A percentile compares a stretch with the other conserved stretches of the same genome.
These are phyloP conservation scores for Lyophyllum semitale DNA, from an alignment of 768 basidiomycete species.

Conservation along the genomic window DNA sequence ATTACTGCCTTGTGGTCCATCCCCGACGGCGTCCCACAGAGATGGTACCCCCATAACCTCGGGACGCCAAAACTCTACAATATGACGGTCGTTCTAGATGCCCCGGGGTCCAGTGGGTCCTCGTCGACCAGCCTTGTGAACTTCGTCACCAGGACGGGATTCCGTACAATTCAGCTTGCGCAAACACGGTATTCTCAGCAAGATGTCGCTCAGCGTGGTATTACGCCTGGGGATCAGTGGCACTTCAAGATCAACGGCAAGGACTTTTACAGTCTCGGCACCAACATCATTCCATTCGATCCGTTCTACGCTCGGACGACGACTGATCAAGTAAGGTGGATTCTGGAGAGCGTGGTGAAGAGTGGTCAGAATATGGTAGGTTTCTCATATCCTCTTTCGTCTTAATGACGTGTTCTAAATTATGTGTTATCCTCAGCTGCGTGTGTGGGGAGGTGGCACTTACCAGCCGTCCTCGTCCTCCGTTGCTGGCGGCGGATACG, in stretches of 20 bases:
- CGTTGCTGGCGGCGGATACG: conserved; percentile 47
- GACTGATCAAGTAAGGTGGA: conserved; percentile 53
- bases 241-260: conserved; percentile 62
- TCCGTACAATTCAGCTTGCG: conserved; percentile 58
- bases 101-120: conserved; percentile 13
- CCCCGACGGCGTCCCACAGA: conserved; percentile 43
- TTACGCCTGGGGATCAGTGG: conserved; percentile 62
- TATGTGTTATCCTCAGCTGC: conserved; percentile 35
- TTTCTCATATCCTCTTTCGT: background rate
- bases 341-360: conserved; percentile 53
- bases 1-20: conserved; percentile 46
- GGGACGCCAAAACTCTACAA: conserved; percentile 58
- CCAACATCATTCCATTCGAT: conserved; percentile 64
- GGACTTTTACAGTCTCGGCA: conserved; percentile 55
- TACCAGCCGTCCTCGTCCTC: conserved; percentile 46
- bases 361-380: conserved; percentile 64
- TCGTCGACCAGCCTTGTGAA: conserved; percentile 24
- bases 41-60: conserved; percentile 60
- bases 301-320: conserved; percentile 56
- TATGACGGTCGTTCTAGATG: conserved; percentile 41
- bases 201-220: conserved; percentile 46
- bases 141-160: conserved; percentile 52
- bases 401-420: background rate
- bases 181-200: conserved; percentile 48
- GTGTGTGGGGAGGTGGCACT: conserved; percentile 61